Evolutionary conservation across 257 asterid genomes (phyloP).

Genomic region (Solanum bukasovii): DNA sequence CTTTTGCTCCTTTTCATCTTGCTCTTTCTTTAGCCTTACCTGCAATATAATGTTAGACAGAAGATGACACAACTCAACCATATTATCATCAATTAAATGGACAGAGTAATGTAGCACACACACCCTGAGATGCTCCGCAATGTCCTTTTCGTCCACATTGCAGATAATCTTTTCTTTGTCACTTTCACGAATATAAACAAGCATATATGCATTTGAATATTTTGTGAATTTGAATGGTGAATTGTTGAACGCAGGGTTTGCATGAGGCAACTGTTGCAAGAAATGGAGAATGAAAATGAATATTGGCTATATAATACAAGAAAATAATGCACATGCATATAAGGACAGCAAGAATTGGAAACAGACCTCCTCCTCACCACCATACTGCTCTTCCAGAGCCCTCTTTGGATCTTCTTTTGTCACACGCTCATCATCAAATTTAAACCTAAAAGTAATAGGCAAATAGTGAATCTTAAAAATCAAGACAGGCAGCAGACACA

Average conservation of each 20-base stretch:
- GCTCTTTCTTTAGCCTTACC: constrained; percentile 75
- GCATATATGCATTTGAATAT: constrained; percentile 81
- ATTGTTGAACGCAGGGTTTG: constrained; percentile 73
- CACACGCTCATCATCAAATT: constrained; percentile 45
- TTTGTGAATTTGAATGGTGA: constrained; percentile 76
- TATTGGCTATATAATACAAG: neutral
- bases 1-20: constrained; percentile 74
- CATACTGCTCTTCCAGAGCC: constrained; percentile 45
- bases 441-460: constrained; percentile 20
- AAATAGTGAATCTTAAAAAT: neutral
- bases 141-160: constrained; percentile 75
- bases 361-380: constrained; percentile 44
- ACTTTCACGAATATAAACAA: constrained; percentile 75
- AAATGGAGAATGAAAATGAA: neutral
- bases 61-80: neutral
- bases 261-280: constrained; percentile 52
- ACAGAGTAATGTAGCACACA: constrained; percentile 4
- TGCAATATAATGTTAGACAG: constrained; percentile 8
- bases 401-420: constrained; percentile 36
- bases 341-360: neutral
- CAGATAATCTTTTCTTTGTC: constrained; percentile 73
- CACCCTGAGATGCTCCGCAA: constrained; percentile 81
- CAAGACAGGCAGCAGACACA: neutral
- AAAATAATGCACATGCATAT: neutral
- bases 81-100: neutral